Percentiles rank a stretch among this genome's conserved stretches.
These are phyloP conservation scores for Fallopia convolvulus DNA, from an alignment of 148 eudicot genomes.

Conservation along the genomic window DNA sequence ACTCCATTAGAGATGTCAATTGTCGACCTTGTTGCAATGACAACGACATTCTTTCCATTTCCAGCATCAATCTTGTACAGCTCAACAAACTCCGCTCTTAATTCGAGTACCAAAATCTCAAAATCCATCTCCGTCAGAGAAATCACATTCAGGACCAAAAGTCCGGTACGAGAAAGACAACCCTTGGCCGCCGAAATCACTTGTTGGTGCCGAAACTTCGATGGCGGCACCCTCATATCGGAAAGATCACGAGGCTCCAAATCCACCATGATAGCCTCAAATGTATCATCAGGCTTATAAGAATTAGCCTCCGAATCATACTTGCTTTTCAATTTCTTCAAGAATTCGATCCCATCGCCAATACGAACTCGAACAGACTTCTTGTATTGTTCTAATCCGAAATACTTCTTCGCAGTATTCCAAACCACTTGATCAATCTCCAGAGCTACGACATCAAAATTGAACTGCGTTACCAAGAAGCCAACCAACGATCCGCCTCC, in stretches of 20 bases:
- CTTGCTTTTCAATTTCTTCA: conserved; percentile 23
- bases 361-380: conserved; percentile 26
- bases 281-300: background rate
- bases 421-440: conserved; percentile 72
- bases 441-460: conserved; percentile 64
- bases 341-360: conserved; percentile 52
- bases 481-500: conserved; percentile 86
- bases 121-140: conserved; percentile 38
- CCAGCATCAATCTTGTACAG: conserved; percentile 60
- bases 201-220: conserved; percentile 48
- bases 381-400: conserved; percentile 39
- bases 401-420: conserved; percentile 40
- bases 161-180: conserved; percentile 45
- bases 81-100: conserved; percentile 39
- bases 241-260: conserved; percentile 66
- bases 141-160: conserved; percentile 62
- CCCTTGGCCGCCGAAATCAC: conserved; percentile 44
- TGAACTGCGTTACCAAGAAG: conserved; percentile 41
- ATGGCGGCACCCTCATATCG: conserved; percentile 57
- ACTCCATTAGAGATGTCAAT: conserved; percentile 10
- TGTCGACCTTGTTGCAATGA: conserved; percentile 43
- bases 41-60: conserved; percentile 58
- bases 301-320: background rate
- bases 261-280: conserved; percentile 83
- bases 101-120: conserved; percentile 29